Evolutionary conservation across 2,329 filamentous ascomycete species (phyloP), one percentile per base, ranked within the genome.

Genomic region (Harringtonia aguacate): DNA sequence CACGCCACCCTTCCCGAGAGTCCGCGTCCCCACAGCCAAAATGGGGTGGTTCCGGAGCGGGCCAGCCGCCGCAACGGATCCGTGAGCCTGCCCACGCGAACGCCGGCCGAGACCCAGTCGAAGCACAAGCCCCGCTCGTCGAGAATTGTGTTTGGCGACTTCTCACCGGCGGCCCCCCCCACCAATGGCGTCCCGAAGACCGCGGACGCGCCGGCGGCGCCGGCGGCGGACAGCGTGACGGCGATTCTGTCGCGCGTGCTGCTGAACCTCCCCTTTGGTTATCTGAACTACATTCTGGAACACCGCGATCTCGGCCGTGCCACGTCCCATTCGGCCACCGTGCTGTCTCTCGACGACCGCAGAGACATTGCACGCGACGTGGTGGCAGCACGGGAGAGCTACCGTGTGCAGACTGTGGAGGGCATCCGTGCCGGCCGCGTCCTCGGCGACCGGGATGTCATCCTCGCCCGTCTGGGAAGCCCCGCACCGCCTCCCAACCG

Each of bases 71-170:
- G 27, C 27, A 20, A 15, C 18, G 34, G 34, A 3, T 49, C 50
- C 1, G 46, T 51, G 18, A 48, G 48, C 22, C 46, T 49, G 21
- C 48, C 48, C 7, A 24, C 36, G 14, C 46, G 44, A 13, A 30
- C 38, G 4, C 27, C 40, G 14, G 20, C 14, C 7, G n/a, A n/a
- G n/a, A 18, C 33, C 1, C 35, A 30, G 33, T 28, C 20, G n/a
- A 36, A 36, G 20, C 29, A 24, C 17, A 42, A 29, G 12, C 8
- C 40, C 12, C 41, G 42, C 12, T 43, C 49, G 14, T 35, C 49
- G 2, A 36, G 70, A 48, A 85, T 87, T 42, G 76, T 79, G 48
- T 87, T 87, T 54, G 83, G 83, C n/a, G 81, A 86, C 50, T 63
- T 81, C 18, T 65, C 75, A 53, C 40, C 64, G 2, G 15, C 28